A percentile compares a stretch with the other conserved stretches of the same genome.
phyloP scores from a whole-genome alignment of 257 asterid species.

The Nicotiana undulata region DNA sequence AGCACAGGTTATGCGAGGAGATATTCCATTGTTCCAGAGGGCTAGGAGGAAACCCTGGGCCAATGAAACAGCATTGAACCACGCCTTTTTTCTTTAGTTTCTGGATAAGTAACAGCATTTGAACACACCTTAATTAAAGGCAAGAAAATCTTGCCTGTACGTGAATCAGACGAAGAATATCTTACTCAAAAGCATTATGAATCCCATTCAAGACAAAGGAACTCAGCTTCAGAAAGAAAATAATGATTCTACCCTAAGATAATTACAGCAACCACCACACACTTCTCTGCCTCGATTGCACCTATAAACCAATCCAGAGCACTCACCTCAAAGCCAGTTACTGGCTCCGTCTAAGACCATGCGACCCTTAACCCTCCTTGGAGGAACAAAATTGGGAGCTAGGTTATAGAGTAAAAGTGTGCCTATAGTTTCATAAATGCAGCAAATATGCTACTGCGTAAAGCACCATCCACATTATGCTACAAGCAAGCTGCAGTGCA shows the following conservation, averaged over 20 bases:
- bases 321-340: slow-evolving; percentile 17
- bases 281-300: slow-evolving; percentile 20
- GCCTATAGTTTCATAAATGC: background rate
- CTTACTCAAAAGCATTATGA: background rate
- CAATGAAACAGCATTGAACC: too few species aligned
- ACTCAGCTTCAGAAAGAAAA: background rate
- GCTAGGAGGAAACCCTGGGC: too few species aligned
- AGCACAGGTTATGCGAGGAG: too few species aligned
- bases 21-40: too few species aligned
- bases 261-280: slow-evolving; percentile 25
- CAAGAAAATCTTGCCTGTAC: background rate
- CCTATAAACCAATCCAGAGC: slow-evolving; percentile 32
- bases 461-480: slow-evolving; percentile 13
- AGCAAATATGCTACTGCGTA: too few species aligned
- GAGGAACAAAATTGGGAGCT: slow-evolving; percentile 53
- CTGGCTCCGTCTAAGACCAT: slow-evolving; percentile 13
- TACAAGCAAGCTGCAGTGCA: slow-evolving; percentile 35
- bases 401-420: background rate
- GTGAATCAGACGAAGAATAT: background rate
- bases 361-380: slow-evolving; percentile 32
- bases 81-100: too few species aligned
- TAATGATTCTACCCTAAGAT: slow-evolving; percentile 19
- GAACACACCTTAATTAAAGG: background rate
- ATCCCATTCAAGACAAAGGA: background rate
- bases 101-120: background rate